Conservation (phyloP, 2,329 filamentous ascomycete species). For the Cordyceps javanica region DNA sequence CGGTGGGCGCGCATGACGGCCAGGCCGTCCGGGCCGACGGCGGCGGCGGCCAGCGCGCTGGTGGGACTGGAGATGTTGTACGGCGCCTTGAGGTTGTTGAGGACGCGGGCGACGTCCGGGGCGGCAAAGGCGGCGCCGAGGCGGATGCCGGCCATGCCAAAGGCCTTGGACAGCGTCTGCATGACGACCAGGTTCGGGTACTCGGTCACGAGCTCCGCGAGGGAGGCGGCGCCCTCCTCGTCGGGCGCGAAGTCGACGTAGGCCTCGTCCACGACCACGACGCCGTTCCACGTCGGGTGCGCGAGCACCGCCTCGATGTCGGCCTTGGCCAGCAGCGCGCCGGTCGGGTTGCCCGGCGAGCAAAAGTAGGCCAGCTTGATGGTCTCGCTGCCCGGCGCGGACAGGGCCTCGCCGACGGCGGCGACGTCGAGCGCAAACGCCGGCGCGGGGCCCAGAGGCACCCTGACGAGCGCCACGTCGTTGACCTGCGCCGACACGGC, state of each 20-base stretch:
- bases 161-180: constrained; percentile 98
- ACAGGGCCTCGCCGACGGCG: constrained; percentile 60
- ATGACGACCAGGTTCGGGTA: constrained; percentile 96
- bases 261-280: constrained; percentile 90
- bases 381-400: constrained; percentile 36
- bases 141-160: constrained; percentile 89
- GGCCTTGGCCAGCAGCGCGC: constrained; percentile 66
- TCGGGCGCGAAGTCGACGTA: constrained; percentile 87
- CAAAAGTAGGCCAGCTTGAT: constrained; percentile 92
- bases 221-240: constrained; percentile 64
- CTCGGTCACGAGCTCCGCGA: constrained; percentile 86
- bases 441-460: constrained; percentile 70
- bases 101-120: constrained; percentile 64
- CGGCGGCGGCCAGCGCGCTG: constrained; percentile 69
- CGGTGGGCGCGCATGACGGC: constrained; percentile 66
- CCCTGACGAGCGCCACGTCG: constrained; percentile 77
- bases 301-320: constrained; percentile 69
- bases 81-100: constrained; percentile 92
- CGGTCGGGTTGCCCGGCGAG: constrained; percentile 93
- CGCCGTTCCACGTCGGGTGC: constrained; percentile 90
- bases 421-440: constrained; percentile 68
- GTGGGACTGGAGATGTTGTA: constrained; percentile 94
- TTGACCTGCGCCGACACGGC: constrained; percentile 90
- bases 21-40: constrained; percentile 62
- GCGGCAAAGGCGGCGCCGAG: constrained; percentile 80